Conservation (phyloP, 2,329 filamentous ascomycete genomes). For the Pseudopithomyces maydicus region DNA sequence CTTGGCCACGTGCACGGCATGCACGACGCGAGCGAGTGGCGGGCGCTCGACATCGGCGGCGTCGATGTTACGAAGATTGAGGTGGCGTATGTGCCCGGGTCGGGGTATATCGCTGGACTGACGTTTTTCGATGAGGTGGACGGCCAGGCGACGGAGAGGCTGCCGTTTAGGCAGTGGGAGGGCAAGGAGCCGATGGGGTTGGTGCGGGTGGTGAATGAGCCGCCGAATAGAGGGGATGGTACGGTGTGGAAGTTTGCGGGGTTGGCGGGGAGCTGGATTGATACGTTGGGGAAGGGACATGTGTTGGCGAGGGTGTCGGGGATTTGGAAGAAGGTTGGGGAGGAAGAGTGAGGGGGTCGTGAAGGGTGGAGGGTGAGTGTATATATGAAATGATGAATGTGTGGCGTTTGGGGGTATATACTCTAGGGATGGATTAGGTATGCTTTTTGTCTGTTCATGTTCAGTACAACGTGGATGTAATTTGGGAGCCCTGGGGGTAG, state of each 20-base stretch:
- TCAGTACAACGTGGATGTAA: too few species aligned
- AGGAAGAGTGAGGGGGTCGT: background rate
- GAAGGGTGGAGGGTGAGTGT: background rate
- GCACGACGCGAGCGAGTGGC: slow-evolving; percentile 17
- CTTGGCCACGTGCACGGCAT: slow-evolving; percentile 19
- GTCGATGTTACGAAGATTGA: slow-evolving; percentile 33
- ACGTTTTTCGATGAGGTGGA: slow-evolving; percentile 29
- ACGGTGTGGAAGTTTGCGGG: slow-evolving; percentile 33
- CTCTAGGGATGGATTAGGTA: too few species aligned
- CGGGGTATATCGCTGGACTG: slow-evolving; percentile 28
- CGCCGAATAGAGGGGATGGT: slow-evolving; percentile 30
- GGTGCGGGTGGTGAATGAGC: slow-evolving; percentile 24
- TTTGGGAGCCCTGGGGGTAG: too few species aligned
- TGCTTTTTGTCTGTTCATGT: too few species aligned
- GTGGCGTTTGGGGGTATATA: too few species aligned
- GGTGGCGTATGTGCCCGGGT: slow-evolving; percentile 29
- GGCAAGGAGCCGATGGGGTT: slow-evolving; percentile 26
- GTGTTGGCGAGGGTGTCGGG: slow-evolving; percentile 29
- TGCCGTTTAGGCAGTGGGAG: slow-evolving; percentile 32
- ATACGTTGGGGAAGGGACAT: slow-evolving; percentile 23
- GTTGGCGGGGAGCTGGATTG: slow-evolving; percentile 25
- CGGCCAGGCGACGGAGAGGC: slow-evolving; percentile 17
- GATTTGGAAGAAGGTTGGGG: slow-evolving; percentile 32
- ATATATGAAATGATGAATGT: too few species aligned
- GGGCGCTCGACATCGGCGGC: slow-evolving; percentile 21